Conservation (phyloP, 192 early-diverging fungal genomes). For the Umbelopsis sp. region DNA sequence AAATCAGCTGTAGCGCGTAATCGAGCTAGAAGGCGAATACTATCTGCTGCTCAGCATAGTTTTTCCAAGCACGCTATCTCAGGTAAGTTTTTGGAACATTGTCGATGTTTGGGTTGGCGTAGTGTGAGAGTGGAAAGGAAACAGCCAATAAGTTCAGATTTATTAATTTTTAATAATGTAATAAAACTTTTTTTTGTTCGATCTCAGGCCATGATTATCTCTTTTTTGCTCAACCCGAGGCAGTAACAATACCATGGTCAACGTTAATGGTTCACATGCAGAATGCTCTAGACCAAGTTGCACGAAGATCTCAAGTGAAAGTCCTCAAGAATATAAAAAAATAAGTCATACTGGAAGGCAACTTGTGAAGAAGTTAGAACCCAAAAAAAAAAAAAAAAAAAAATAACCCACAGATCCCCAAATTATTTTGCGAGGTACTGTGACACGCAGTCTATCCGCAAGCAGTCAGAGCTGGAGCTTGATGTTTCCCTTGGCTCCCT, state of each 20-base stretch:
- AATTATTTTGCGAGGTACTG: not conserved
- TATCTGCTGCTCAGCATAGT: not conserved
- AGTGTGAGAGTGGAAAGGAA: not conserved
- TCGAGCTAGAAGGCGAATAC: not conserved
- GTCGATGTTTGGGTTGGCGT: too few species aligned
- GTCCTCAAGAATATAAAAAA: not conserved
- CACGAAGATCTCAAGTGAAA: slow-evolving; percentile 1
- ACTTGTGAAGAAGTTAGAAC: not conserved
- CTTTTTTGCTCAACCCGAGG: slow-evolving; percentile 9
- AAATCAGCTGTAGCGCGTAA: slow-evolving; percentile 3
- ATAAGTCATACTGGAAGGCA: not conserved
- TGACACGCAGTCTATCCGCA: not conserved
- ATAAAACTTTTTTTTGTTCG: not conserved
- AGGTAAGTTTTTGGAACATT: not conserved
- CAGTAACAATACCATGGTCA: not conserved
- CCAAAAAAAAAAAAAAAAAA: too few species aligned
- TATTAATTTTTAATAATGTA: too few species aligned
- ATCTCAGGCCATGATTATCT: slow-evolving; percentile 17
- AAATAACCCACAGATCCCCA: too few species aligned
- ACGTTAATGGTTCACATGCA: slow-evolving; percentile 14
- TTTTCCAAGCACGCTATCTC: not conserved
- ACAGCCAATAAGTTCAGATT: not conserved
- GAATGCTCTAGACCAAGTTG: slow-evolving; percentile 16
- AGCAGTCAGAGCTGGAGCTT: not conserved
- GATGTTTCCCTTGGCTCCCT: not conserved